phyloP scores from a whole-genome alignment of 2,329 filamentous ascomycete genomes.

The Pseudonectria foliicola region DNA sequence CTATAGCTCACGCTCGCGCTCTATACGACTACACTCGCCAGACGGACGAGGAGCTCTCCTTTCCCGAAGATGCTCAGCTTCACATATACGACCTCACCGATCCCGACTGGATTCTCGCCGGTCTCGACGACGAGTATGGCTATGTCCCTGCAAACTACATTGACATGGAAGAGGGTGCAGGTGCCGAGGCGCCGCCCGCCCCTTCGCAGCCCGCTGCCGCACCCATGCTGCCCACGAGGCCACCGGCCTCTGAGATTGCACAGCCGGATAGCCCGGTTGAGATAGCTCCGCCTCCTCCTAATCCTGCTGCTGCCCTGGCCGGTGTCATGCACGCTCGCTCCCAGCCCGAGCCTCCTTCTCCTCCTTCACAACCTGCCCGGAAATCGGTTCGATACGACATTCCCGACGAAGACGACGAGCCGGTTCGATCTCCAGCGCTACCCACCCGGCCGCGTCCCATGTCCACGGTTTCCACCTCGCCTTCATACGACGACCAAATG shows the following conservation, averaged over 20 bases:
- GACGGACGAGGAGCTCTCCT: slow-evolving; percentile 95
- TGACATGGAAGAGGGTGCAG: slow-evolving; percentile 52
- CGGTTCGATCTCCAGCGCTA: slow-evolving; percentile 30
- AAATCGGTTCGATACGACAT: slow-evolving; percentile 20
- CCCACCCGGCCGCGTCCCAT: slow-evolving; percentile 28
- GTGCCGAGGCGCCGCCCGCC: slow-evolving; percentile 34
- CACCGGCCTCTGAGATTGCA: slow-evolving; percentile 23
- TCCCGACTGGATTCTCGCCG: slow-evolving; percentile 93
- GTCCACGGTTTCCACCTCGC: slow-evolving; percentile 11
- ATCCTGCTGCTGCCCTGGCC: slow-evolving; percentile 49
- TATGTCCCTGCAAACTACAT: slow-evolving; percentile 98
- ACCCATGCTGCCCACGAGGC: slow-evolving; percentile 39
- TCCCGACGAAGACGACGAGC: slow-evolving; percentile 23
- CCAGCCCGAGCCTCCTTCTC: slow-evolving; percentile 23
- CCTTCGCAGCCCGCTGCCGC: slow-evolving; percentile 20
- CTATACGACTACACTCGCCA: slow-evolving; percentile 97
- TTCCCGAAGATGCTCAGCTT: slow-evolving; percentile 78
- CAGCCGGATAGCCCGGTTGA: slow-evolving; percentile 28
- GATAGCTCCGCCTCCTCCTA: slow-evolving; percentile 23
- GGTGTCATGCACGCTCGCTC: slow-evolving; percentile 45
- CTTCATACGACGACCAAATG: slow-evolving; percentile 15
- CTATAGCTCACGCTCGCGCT: slow-evolving; percentile 69
- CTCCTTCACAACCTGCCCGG: slow-evolving; percentile 21
- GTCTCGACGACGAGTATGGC: slow-evolving; percentile 76
- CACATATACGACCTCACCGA: slow-evolving; percentile 86